phyloP scores from a whole-genome alignment of 257 asterid genomes.

The Scutellaria barbata region DNA sequence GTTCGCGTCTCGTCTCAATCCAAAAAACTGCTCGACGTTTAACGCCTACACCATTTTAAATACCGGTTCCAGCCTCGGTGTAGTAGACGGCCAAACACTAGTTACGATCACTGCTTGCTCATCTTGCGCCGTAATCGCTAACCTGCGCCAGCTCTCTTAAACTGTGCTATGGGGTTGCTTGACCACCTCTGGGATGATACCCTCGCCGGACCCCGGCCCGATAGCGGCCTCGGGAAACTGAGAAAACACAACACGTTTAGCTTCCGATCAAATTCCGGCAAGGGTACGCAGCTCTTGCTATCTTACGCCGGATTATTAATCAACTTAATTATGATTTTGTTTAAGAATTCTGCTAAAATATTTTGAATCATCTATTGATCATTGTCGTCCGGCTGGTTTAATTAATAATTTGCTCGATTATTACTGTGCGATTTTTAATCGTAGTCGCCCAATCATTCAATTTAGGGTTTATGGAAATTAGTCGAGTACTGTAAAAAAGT shows the following conservation, averaged over 20 bases:
- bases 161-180: slow-evolving; percentile 68
- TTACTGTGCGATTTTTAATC: background rate
- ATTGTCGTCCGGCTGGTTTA: background rate
- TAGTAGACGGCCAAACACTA: background rate
- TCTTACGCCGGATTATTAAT: slow-evolving; percentile 34
- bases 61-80: slow-evolving; percentile 23
- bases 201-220: slow-evolving; percentile 90
- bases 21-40: slow-evolving; percentile 43
- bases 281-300: slow-evolving; percentile 66
- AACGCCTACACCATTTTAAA: slow-evolving; percentile 49
- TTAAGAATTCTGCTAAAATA: background rate
- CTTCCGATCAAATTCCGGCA: slow-evolving; percentile 64
- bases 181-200: slow-evolving; percentile 96
- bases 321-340: background rate
- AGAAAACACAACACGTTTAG: slow-evolving; percentile 68
- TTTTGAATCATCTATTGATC: background rate
- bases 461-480: background rate
- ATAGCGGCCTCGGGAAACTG: slow-evolving; percentile 83
- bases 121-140: slow-evolving; percentile 13
- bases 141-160: slow-evolving; percentile 20
- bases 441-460: background rate
- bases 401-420: background rate
- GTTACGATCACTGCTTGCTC: background rate
- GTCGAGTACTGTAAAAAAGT: background rate
- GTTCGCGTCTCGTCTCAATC: slow-evolving; percentile 34